Percentiles rank a stretch among this genome's conserved stretches.
phyloP scores from a whole-genome alignment of 371 early-diverging fungal genomes.

The Choanephora cucurbitarum region DNA sequence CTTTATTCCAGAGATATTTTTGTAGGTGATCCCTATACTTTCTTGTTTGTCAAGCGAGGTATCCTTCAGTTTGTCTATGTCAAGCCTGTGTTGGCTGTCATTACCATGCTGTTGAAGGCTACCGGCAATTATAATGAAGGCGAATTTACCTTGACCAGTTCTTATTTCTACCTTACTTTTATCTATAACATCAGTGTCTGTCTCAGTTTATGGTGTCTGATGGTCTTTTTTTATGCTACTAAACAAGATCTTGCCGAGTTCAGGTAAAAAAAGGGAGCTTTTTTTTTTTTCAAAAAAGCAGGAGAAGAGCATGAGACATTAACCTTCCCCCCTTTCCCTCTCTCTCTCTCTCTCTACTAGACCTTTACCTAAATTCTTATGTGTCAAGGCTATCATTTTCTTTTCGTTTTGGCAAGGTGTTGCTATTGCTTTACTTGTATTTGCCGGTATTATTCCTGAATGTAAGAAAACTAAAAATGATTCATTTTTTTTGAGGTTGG shows the following conservation, averaged over 20 bases:
- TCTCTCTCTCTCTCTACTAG: too few species aligned
- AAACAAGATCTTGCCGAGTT: slow-evolving; percentile 78
- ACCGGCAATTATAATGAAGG: slow-evolving; percentile 82
- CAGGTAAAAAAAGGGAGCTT: slow-evolving; percentile 48
- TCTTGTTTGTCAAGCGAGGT: slow-evolving; percentile 86
- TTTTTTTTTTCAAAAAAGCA: too few species aligned
- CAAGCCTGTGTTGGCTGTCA: slow-evolving; percentile 80
- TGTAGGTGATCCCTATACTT: slow-evolving; percentile 88
- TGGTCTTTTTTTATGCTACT: slow-evolving; percentile 87
- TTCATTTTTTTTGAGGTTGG: neutral
- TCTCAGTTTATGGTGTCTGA: slow-evolving; percentile 83
- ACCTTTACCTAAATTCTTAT: slow-evolving; percentile 92
- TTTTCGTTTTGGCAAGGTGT: slow-evolving; percentile 98
- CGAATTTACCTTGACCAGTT: slow-evolving; percentile 65
- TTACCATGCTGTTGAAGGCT: slow-evolving; percentile 82
- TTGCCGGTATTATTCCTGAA: slow-evolving; percentile 70
- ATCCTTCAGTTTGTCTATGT: slow-evolving; percentile 93
- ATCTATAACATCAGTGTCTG: slow-evolving; percentile 88
- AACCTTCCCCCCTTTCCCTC: too few species aligned
- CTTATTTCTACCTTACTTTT: slow-evolving; percentile 83
- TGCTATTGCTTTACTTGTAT: slow-evolving; percentile 79
- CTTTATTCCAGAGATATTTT: slow-evolving; percentile 78
- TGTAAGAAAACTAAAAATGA: slow-evolving; percentile 37
- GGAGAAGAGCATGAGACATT: too few species aligned
- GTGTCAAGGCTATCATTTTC: slow-evolving; percentile 93